Evolutionary conservation across 2,329 filamentous ascomycete species (phyloP), one percentile per base, ranked within the genome.

Genomic region (Neofusicoccum ribis): DNA sequence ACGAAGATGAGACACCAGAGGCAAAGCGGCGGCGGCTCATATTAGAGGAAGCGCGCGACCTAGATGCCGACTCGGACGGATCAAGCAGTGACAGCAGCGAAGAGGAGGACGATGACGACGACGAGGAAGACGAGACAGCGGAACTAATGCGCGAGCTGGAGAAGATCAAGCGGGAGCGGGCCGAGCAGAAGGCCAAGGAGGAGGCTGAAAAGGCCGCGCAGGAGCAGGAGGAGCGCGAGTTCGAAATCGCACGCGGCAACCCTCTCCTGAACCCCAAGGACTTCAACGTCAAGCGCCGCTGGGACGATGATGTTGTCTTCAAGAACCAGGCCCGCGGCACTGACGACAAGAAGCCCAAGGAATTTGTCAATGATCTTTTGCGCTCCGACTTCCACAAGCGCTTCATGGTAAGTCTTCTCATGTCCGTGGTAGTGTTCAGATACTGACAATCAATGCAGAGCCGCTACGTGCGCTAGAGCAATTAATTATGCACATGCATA

Each of bases 241-340:
- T 88, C 69, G 91, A 97, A 72, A 96, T 98, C 72, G 94, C 95
- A 41, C 82, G 91, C 47, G 95, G 95, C 6, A 99, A 99, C 76
- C 95, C 95, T 44, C 81, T 99, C 60, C 85, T 99, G 65, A 97
- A 98, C 71, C 76, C 85, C 0, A 91, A 91, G 76, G 93, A 97
- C 71, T 98, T 96, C 76, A 93, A 89, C 66, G 89, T 97, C 73
- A 97, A 97, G 84, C 84, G 92, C 70, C 83, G 82, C 78, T 99
- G 95, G 95, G 95, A 99, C 72, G 95, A 99, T 72, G 95, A 99
- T 76, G 95, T 99, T 12, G 93, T 99, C 2, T 99, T 99, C 82
- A 98, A 97, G 83, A 99, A 99, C 78, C 95, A 99, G 81, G 95
- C 94, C 39, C 86, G 95, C 66, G 95, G 94, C 8, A 97, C 93